These are phyloP conservation scores for Coemansia sp. DNA, from an alignment of 192 early-diverging fungal species.

Conservation along the genomic window DNA sequence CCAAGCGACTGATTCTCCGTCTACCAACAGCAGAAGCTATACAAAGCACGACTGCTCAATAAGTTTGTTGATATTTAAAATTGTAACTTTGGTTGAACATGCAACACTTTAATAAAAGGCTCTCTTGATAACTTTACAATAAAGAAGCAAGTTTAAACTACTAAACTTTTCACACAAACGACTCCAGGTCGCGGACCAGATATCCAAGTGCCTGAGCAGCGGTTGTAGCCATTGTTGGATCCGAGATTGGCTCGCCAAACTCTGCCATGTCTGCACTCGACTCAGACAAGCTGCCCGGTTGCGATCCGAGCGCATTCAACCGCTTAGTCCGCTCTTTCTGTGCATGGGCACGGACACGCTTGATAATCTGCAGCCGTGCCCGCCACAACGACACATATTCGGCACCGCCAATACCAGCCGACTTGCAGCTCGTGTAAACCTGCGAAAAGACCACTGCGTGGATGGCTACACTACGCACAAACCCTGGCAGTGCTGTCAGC, in stretches of 20 bases:
- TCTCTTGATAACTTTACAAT: too few relatives aligned
- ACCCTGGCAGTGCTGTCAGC: constrained; percentile 69
- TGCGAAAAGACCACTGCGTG: constrained; percentile 91
- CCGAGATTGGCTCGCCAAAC: constrained; percentile 33
- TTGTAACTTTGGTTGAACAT: too few relatives aligned
- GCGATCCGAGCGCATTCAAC: neutral
- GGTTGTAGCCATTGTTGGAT: constrained; percentile 25
- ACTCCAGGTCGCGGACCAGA: constrained; percentile 35
- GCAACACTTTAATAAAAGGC: too few relatives aligned
- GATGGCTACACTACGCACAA: constrained; percentile 81
- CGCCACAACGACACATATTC: constrained; percentile 88
- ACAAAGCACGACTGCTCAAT: neutral
- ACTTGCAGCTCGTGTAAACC: constrained; percentile 72
- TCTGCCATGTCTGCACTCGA: constrained; percentile 2
- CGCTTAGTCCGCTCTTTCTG: constrained; percentile 24
- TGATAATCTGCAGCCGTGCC: constrained; percentile 89
- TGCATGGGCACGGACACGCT: constrained; percentile 58
- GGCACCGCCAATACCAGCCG: constrained; percentile 39
- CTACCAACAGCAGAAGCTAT: constrained; percentile 2
- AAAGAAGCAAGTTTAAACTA: too few relatives aligned
- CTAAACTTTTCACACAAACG: neutral
- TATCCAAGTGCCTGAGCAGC: constrained; percentile 45
- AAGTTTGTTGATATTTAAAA: neutral
- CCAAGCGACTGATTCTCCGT: constrained; percentile 28
- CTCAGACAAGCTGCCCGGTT: neutral